phyloP scores from a whole-genome alignment of 768 basidiomycete genomes.

The Pleurotus tuoliensis region DNA sequence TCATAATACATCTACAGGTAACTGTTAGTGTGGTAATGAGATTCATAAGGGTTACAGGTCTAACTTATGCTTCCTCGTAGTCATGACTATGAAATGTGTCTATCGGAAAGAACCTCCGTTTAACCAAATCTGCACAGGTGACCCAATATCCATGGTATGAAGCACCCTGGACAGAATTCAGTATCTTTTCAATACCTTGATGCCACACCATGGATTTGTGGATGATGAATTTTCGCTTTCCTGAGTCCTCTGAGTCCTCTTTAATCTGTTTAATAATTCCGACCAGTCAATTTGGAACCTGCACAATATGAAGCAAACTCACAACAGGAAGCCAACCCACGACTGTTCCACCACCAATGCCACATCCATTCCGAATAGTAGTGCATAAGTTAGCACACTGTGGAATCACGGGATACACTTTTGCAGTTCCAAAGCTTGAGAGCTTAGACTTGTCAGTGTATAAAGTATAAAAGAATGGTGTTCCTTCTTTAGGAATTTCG shows the following conservation, averaged over 20 bases:
- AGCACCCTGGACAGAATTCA: slow-evolving; percentile 19
- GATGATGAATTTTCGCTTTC: slow-evolving; percentile 24
- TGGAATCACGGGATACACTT: slow-evolving; percentile 33
- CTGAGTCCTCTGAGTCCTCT: slow-evolving; percentile 25
- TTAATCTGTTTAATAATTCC: slow-evolving; percentile 20
- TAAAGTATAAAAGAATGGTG: slow-evolving; percentile 27
- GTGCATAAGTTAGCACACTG: slow-evolving; percentile 27
- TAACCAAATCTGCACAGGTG: slow-evolving; percentile 23
- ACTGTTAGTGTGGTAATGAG: neutral
- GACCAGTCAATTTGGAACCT: slow-evolving; percentile 9
- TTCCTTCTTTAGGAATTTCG: slow-evolving; percentile 18
- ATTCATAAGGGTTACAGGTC: neutral
- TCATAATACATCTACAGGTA: slow-evolving; percentile 31
- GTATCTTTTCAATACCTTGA: slow-evolving; percentile 22
- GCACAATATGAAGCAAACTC: neutral
- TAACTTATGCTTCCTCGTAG: slow-evolving; percentile 41
- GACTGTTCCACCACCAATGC: slow-evolving; percentile 28
- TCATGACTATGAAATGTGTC: slow-evolving; percentile 37
- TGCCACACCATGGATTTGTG: slow-evolving; percentile 37
- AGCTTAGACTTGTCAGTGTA: slow-evolving; percentile 39
- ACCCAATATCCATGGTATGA: slow-evolving; percentile 17
- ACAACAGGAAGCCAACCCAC: slow-evolving; percentile 39
- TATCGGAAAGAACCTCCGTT: slow-evolving; percentile 27
- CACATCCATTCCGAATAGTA: slow-evolving; percentile 26
- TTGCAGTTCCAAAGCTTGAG: slow-evolving; percentile 32